These are phyloP conservation scores for Candida xiaguanensis DNA, from an alignment of 805 yeast species.

Conservation along the genomic window DNA sequence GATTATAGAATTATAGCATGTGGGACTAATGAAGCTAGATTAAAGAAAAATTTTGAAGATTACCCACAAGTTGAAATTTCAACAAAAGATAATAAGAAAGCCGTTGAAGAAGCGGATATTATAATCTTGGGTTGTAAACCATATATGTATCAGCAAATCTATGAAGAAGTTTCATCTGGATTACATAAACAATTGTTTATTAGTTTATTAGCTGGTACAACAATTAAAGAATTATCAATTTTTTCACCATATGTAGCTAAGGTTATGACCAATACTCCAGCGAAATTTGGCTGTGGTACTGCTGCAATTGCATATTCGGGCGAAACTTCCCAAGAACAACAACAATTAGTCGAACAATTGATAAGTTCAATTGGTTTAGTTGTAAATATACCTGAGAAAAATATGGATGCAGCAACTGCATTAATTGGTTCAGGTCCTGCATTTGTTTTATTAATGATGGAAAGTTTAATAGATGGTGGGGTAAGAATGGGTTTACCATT, in stretches of 20 bases:
- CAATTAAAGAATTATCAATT: conserved; percentile 59
- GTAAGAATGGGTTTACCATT: conserved; percentile 91
- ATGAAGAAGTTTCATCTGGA: conserved; percentile 45
- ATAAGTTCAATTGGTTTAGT: conserved; percentile 66
- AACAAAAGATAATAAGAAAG: conserved; percentile 46
- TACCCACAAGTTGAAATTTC: conserved; percentile 47
- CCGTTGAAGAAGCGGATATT: conserved; percentile 63
- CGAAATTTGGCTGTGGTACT: conserved; percentile 88
- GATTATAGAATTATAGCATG: conserved; percentile 70
- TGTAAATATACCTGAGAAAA: conserved; percentile 73
- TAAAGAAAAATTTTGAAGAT: conserved; percentile 40
- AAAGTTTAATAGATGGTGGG: conserved; percentile 91
- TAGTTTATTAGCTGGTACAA: conserved; percentile 90
- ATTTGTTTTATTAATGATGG: conserved; percentile 82
- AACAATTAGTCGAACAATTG: conserved; percentile 48
- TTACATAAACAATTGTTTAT: conserved; percentile 59
- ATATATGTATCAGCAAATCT: conserved; percentile 60
- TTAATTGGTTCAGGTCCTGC: conserved; percentile 98
- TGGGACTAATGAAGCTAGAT: conserved; percentile 54
- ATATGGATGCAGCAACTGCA: conserved; percentile 95
- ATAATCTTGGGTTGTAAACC: conserved; percentile 89
- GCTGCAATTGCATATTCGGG: conserved; percentile 81
- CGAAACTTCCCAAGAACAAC: conserved; percentile 39
- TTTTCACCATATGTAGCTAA: conserved; percentile 66
- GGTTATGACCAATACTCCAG: conserved; percentile 99